Evolutionary conservation across 192 early-diverging fungal species (phyloP).

Genomic region (Chytriomyces sp.): DNA sequence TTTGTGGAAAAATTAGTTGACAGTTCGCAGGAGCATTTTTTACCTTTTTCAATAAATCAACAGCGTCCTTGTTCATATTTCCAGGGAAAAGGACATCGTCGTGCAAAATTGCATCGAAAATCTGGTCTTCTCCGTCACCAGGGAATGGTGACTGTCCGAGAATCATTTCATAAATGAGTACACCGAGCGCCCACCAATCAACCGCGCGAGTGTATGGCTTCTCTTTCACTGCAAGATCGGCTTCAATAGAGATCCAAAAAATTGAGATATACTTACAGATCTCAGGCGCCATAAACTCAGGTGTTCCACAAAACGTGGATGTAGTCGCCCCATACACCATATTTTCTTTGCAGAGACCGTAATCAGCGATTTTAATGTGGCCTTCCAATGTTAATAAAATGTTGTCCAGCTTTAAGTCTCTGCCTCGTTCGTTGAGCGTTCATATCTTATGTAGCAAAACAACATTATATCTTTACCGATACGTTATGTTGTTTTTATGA

Average conservation of each 20-base stretch:
- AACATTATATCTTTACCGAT: slow-evolving; percentile 53
- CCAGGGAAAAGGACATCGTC: slow-evolving; percentile 95
- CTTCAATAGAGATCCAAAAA: not conserved
- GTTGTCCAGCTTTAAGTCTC: slow-evolving; percentile 97
- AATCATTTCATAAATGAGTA: slow-evolving; percentile 67
- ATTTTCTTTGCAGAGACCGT: slow-evolving; percentile 96
- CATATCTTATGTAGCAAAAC: not conserved
- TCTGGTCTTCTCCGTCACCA: slow-evolving; percentile 97
- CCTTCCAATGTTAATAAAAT: slow-evolving; percentile 89
- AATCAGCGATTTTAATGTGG: slow-evolving; percentile 98
- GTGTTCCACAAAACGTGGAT: slow-evolving; percentile 96
- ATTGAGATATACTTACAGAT: slow-evolving; percentile 53
- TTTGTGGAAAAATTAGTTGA: not conserved
- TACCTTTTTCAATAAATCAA: slow-evolving; percentile 86
- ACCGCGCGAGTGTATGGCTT: slow-evolving; percentile 95
- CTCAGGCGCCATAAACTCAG: slow-evolving; percentile 99
- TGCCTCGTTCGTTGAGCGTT: not conserved
- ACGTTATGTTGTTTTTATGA: slow-evolving; percentile 91
- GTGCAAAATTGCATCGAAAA: slow-evolving; percentile 95
- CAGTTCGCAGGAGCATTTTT: not conserved
- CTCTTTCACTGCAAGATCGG: slow-evolving; percentile 51
- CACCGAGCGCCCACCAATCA: slow-evolving; percentile 96
- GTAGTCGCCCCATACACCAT: slow-evolving; percentile 87
- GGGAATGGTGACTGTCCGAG: slow-evolving; percentile 81
- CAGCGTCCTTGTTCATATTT: slow-evolving; percentile 91